phyloP scores from a whole-genome alignment of 1,139 yeast species.

The Yamadazyma jaroonii region DNA sequence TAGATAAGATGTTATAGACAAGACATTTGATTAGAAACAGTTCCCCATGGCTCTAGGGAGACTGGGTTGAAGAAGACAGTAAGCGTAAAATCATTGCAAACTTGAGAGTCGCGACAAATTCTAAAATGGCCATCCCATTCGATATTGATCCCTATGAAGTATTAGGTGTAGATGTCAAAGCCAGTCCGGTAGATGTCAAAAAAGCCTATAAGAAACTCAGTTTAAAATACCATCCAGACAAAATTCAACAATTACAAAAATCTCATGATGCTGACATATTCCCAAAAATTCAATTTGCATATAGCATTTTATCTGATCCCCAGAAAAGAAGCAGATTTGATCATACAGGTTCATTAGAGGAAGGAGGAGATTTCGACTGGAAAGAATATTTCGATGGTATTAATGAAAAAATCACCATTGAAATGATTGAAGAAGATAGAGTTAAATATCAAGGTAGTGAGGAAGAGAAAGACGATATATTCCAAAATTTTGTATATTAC shows the following conservation, averaged over 20 bases:
- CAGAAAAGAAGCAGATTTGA: constrained; percentile 59
- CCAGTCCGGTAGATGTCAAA: constrained; percentile 58
- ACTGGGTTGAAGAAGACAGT: no score
- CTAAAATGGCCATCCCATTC: constrained; percentile 38
- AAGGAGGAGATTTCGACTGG: constrained; percentile 54
- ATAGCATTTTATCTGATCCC: constrained; percentile 63
- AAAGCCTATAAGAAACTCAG: constrained; percentile 72
- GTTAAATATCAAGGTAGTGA: constrained; percentile 58
- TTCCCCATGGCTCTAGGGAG: no score
- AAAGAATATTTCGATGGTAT: constrained; percentile 59
- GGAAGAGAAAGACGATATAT: constrained; percentile 67
- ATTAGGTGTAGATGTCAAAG: constrained; percentile 40
- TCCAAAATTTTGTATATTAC: constrained; percentile 53
- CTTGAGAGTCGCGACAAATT: not conserved
- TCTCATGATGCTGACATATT: constrained; percentile 27
- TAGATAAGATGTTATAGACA: no score
- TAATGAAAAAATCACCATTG: constrained; percentile 64
- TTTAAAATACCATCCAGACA: constrained; percentile 77
- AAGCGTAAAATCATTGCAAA: no score
- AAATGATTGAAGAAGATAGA: constrained; percentile 71
- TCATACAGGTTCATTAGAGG: constrained; percentile 61
- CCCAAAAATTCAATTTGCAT: constrained; percentile 74
- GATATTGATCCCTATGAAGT: constrained; percentile 68
- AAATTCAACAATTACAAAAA: constrained; percentile 39
- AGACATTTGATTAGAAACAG: no score